phyloP scores from a whole-genome alignment of 371 early-diverging fungal genomes.

The Mortierella sp. region DNA sequence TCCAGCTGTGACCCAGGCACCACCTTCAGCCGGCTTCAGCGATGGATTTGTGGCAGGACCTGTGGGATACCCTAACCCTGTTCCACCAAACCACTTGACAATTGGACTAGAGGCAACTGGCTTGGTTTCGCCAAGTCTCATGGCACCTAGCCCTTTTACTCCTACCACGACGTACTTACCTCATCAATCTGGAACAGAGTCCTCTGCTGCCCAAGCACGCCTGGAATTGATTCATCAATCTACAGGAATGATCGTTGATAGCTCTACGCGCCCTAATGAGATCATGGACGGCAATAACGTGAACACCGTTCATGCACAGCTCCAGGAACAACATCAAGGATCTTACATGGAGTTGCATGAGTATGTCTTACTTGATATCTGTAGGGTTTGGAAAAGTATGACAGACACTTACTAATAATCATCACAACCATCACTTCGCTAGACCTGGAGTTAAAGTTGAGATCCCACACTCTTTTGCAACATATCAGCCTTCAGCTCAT shows the following conservation, averaged over 20 bases:
- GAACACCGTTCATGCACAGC: conserved; percentile 32
- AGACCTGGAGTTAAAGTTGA: conserved; percentile 35
- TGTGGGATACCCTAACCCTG: neutral
- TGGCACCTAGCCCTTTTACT: neutral
- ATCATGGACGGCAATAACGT: conserved; percentile 37
- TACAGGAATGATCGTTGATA: conserved; percentile 42
- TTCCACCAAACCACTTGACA: neutral
- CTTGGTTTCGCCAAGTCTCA: neutral
- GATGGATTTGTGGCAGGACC: neutral
- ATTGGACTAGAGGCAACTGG: neutral
- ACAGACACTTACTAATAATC: neutral
- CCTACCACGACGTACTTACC: conserved; percentile 13
- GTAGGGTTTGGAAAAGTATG: no score
- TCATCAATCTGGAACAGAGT: neutral
- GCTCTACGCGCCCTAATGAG: conserved; percentile 38
- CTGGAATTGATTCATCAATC: conserved; percentile 30
- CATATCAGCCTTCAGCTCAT: conserved; percentile 2
- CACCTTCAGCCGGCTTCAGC: neutral
- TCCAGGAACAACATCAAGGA: conserved; percentile 10
- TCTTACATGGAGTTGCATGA: conserved; percentile 7
- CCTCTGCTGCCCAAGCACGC: conserved; percentile 30
- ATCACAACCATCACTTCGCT: neutral
- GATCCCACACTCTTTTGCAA: conserved; percentile 12
- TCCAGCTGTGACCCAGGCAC: neutral
- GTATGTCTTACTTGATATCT: neutral